Evolutionary conservation across 208 protist genomes (phyloP), one percentile per base, ranked within the genome.

Genomic region (Leishmania braziliensis): DNA sequence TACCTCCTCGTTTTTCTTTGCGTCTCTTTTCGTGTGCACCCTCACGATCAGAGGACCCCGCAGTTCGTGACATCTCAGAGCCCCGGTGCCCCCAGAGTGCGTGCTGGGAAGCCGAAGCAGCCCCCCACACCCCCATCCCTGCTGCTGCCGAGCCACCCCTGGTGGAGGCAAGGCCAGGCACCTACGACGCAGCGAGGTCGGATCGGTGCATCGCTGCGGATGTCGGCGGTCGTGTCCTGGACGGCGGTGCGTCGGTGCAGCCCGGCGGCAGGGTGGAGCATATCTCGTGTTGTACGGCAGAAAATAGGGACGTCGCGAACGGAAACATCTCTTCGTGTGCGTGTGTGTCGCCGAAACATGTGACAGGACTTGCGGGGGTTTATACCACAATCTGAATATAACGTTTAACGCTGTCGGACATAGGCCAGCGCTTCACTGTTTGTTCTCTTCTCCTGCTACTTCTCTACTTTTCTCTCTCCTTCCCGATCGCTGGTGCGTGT

Each of bases 1-100:
- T 23, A 72, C 68, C 36, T 29, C 43, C 46, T n/a, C 43, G 68
- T 48, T 72, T 72, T 72, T 70, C 65, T 72, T 72, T 39, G 8
- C 20, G 68, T 53, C 68, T 53, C 23, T 29, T 29, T 16, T 53
- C 36, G 2, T 43, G 18, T 66, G 62, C 29, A 39, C 36, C 36
- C 36, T 39, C 0, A 39, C 36, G 36, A 39, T 0, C 36, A 39
- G 36, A 39, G 36, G 36, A 14, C 29, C n/a, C 29, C 23, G 9
- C 62, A 26, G 62, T 66, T 18, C 62, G 62, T 6, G 62, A 5
- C 12, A 29, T 29, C 58, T 14, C 58, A 33, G 58, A 8, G 26
- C 14, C 58, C 58, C 9, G 43, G 43, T 46, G 26, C 58, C 4
- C 9, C 4, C 58, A 10, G 6, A 18, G 0, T 63, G 26, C 16